Conservation (phyloP, 805 yeast species). For the Candida vartiovaarae region DNA sequence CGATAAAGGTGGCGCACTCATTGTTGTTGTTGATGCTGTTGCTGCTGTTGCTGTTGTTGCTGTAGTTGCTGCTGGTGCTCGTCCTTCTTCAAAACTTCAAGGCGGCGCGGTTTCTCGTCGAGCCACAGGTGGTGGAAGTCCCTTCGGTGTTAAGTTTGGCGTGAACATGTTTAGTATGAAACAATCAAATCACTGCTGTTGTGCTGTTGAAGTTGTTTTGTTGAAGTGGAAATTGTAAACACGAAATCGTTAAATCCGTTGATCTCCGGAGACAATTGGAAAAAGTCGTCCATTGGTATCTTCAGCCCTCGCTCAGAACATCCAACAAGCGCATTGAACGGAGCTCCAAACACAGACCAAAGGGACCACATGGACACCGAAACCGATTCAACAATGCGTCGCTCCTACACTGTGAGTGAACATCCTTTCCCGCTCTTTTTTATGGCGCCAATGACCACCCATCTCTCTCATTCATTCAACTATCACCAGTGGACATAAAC, state of each 20-base stretch:
- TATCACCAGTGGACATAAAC: neutral
- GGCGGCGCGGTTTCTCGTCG: constrained; percentile 5
- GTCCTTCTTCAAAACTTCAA: neutral
- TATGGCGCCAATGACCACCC: no score
- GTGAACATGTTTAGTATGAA: constrained; percentile 32
- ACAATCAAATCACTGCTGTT: no score
- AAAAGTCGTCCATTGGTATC: no score
- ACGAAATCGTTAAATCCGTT: neutral
- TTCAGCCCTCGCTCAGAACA: no score
- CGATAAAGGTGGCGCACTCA: constrained; percentile 45
- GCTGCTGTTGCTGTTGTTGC: constrained; percentile 1
- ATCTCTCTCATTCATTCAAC: no score
- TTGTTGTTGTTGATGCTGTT: no score
- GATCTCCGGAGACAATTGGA: neutral
- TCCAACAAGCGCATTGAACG: no score
- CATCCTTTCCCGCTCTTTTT: no score
- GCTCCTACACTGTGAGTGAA: constrained; percentile 11
- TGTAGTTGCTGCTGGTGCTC: constrained; percentile 7
- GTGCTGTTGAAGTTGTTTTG: no score
- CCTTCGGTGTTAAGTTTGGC: constrained; percentile 38
- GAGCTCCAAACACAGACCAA: no score
- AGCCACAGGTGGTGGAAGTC: constrained; percentile 42
- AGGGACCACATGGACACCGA: constrained; percentile 3
- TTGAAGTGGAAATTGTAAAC: neutral
- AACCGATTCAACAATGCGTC: constrained; percentile 9